Base-by-base conservation (phyloP, 1,284 basidiomycete species). In the Mycena sp. region DNA sequence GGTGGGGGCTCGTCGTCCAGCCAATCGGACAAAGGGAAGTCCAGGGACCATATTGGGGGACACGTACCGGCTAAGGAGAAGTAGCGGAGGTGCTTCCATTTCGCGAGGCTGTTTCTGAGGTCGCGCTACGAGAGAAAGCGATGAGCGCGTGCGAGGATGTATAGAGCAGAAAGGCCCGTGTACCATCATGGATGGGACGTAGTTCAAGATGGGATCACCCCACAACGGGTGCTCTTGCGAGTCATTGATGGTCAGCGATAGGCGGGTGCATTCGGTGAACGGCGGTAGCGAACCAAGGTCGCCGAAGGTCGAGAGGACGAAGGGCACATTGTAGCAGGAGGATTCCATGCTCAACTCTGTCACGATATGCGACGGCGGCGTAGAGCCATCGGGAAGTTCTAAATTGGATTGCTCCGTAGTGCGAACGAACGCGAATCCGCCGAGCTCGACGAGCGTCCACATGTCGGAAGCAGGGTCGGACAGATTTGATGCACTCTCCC, bases 61-160 rank as follows among this genome's bases (percentile, higher is more conserved):
- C 40, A 58, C 12, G 23, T 45, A 25, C 48, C 51, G 11, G 17
- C 16, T 10, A 58, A 23, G 12, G 35, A 23, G 0, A 44, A 14
- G 12, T 51, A 14, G 11, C 57, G 57, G 11, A 58, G 57, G 6
- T 45, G 32, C 21, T 17, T 35, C 57, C 57, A 58, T 43, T 44
- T 43, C 10, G 14, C n/a, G 17, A 58, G 57, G 25, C 48, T 37
- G 7, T 26, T n/a, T 29, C 25, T 19, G 29, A 51, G 40, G 23
- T 17, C 41, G 19, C 1, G 14, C 40, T 58, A 49, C 10, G 16
- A 25, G 10, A 9, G 6, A 14, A 4, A 19, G 19, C 16, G 32
- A 32, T 38, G 16, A 14, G 17, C 17, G 4, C 19, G n/a, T 6
- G 28, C 5, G 19, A 30, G 5, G 41, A 19, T 19, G 35, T 30